Percentiles rank a stretch among this genome's conserved stretches.
Evolutionary conservation across 306 rosid genomes (phyloP).

Genomic region (Malus sieversii): DNA sequence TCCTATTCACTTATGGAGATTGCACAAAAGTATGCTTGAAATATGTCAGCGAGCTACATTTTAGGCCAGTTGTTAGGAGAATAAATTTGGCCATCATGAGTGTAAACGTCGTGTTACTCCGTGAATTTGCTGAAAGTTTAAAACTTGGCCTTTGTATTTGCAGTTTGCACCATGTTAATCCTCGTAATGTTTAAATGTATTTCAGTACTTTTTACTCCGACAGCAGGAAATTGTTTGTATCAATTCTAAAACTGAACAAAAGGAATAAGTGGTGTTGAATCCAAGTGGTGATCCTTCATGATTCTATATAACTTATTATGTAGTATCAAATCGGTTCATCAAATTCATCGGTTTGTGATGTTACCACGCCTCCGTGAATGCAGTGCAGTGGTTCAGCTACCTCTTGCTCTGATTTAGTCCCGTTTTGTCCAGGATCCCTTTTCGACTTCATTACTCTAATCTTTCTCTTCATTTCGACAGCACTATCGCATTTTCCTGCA

Average conservation of each 20-base stretch:
- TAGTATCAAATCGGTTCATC: conserved; percentile 14
- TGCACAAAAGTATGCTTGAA: conserved; percentile 8
- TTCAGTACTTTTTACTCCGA: not conserved
- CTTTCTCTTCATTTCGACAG: conserved; percentile 55
- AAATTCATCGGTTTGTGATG: conserved; percentile 29
- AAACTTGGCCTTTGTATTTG: not conserved
- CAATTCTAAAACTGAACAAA: not conserved
- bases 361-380: conserved; percentile 50
- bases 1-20: conserved; percentile 28
- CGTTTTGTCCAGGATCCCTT: conserved; percentile 68
- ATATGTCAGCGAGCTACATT: not conserved
- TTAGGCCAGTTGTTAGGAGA: not conserved
- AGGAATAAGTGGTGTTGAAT: not conserved
- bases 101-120: not conserved
- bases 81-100: not conserved
- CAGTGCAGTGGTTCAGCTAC: conserved; percentile 48
- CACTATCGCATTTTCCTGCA: conserved; percentile 58
- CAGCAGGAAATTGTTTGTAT: not conserved
- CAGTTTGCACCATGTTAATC: not conserved
- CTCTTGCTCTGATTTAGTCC: conserved; percentile 59
- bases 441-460: conserved; percentile 36
- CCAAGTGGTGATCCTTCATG: not conserved
- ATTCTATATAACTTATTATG: conserved; percentile 2
- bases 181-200: not conserved
- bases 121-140: not conserved